Conservation (phyloP, 139 green algal genomes). For the Closterium sp. region DNA sequence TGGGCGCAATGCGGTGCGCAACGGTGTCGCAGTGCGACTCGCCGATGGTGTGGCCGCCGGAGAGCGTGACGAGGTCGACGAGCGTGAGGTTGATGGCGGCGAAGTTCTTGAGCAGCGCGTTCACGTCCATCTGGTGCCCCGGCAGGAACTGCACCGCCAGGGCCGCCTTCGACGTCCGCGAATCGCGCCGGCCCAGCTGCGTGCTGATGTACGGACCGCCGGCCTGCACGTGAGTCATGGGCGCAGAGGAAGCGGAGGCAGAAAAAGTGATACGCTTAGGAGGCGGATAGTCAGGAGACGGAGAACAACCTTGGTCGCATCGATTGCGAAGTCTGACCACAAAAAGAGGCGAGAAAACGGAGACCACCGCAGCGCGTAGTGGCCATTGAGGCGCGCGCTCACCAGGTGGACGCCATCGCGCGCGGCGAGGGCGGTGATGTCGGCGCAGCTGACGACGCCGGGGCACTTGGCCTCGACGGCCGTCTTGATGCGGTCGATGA, state of each 20-base stretch:
- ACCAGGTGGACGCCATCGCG: background rate
- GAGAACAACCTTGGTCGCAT: too few species aligned
- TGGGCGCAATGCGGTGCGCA: background rate
- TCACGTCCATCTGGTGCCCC: background rate
- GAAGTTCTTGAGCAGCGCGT: background rate
- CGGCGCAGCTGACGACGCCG: conserved; percentile 10
- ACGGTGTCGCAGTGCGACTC: background rate
- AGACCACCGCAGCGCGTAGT: too few species aligned
- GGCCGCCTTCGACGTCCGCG: background rate
- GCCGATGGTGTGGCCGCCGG: background rate
- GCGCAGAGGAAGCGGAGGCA: background rate
- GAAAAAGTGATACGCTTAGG: too few species aligned
- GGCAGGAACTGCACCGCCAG: background rate
- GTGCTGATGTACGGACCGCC: background rate
- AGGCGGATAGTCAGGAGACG: too few species aligned
- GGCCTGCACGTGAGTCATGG: background rate
- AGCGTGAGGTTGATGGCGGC: background rate
- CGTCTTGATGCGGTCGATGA: conserved; percentile 12
- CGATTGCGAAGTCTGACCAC: too few species aligned
- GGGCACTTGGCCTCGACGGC: background rate
- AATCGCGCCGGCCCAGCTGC: background rate
- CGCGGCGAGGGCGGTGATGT: background rate
- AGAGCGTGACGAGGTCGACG: background rate
- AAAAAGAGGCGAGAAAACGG: too few species aligned
- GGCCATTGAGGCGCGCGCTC: too few species aligned